A percentile compares a stretch with the other conserved stretches of the same genome.
These are phyloP conservation scores for Mucor lusitanicus DNA, from an alignment of 371 early-diverging fungal genomes.

Conservation along the genomic window DNA sequence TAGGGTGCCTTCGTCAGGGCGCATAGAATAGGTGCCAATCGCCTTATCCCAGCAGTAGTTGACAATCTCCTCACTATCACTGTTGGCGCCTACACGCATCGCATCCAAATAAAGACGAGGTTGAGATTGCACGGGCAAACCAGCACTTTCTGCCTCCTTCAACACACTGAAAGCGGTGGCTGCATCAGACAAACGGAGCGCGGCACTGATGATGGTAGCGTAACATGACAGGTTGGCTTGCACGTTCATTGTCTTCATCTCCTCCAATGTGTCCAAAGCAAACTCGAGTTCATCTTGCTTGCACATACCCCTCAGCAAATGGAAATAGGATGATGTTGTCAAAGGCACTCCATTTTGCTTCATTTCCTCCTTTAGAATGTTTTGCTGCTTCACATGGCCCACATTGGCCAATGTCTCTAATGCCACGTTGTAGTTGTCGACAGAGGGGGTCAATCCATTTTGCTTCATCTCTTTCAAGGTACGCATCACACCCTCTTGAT, in stretches of 20 bases:
- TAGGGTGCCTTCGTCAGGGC: constrained; percentile 69
- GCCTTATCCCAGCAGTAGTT: constrained; percentile 58
- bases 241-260: constrained; percentile 43
- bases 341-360: constrained; percentile 32
- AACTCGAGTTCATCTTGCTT: constrained; percentile 40
- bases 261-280: constrained; percentile 50
- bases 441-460: constrained; percentile 27
- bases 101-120: constrained; percentile 51
- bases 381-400: constrained; percentile 24
- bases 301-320: constrained; percentile 47
- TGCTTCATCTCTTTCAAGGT: constrained; percentile 37
- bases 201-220: constrained; percentile 37
- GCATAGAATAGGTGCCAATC: constrained; percentile 33
- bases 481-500: constrained; percentile 6
- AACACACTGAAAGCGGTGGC: constrained; percentile 48
- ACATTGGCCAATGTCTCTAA: constrained; percentile 31
- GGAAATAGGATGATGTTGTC: constrained; percentile 40
- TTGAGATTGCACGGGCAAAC: constrained; percentile 40
- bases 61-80: constrained; percentile 42
- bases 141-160: constrained; percentile 51
- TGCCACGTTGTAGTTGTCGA: constrained; percentile 38
- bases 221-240: constrained; percentile 41
- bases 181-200: constrained; percentile 37
- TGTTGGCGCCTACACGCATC: constrained; percentile 46
- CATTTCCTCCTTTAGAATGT: constrained; percentile 34